Base-by-base conservation (phyloP, 164 flowering plant species). In the Nymphaea thermarum region DNA sequence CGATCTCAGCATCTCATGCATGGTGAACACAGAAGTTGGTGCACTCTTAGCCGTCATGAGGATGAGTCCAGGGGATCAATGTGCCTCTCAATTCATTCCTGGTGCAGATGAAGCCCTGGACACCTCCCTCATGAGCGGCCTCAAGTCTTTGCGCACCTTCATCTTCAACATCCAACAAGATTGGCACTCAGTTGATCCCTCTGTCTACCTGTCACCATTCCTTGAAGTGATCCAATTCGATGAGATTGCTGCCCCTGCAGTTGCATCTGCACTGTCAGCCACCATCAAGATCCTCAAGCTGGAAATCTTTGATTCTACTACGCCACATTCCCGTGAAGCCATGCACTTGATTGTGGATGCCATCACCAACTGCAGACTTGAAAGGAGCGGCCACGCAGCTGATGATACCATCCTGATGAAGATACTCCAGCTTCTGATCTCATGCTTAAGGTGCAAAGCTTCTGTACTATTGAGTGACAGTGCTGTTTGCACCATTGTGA, bases 21-120 rank as follows among this genome's bases (percentile, higher is more conserved):
- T 85, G 91, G 69, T 94, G 4, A 94, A 88, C 83, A 85, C 92
- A 5, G 96, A 94, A 71, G 85, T 94, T 0, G 87, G 92, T 0
- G 83, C 96, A 10, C 81, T 94, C 66, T 85, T 94, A 1, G 99
- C 97, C 6, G 95, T 86, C 62, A 72, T 94, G 43, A 81, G 99
- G 4, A 63, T 47, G 55, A 47, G 70, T 15, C 74, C 75, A 3
- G 87, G 64, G n/a, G 64, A 61, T 6, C 64, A 61, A 6, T 2
- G 7, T 4, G 3, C 42, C 80, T 2, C 68, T 74, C 1, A 72
- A 57, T 67, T 61, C 80, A 69, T 83, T n/a, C 63, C 82, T 12
- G 55, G 55, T 47, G 68, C 80, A 0, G 97, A 93, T 6, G 95
- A 89, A 4, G 45, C 11, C 51, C 68, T 10, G 41, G 89, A 91